These are phyloP conservation scores for Pleurotus cornucopiae DNA, from an alignment of 768 basidiomycete species.

Conservation along the genomic window DNA sequence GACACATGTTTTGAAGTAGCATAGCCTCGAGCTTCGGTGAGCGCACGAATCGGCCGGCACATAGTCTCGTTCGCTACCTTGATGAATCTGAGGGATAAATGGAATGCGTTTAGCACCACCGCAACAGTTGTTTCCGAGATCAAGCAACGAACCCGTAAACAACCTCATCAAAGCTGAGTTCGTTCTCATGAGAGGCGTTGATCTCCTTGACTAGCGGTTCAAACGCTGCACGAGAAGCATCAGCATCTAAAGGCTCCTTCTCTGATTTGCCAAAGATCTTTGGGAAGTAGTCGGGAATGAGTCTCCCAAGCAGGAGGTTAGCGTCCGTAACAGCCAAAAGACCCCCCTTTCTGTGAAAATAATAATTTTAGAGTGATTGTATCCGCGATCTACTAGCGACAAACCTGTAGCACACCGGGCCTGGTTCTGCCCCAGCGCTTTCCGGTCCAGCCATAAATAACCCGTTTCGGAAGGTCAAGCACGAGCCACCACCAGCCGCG, in stretches of 20 bases:
- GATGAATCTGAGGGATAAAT: constrained; percentile 61
- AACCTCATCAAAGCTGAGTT: constrained; percentile 75
- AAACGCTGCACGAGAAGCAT: constrained; percentile 66
- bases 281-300: constrained; percentile 89
- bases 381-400: constrained; percentile 14
- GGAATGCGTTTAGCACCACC: not conserved
- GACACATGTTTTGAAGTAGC: constrained; percentile 73
- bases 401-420: constrained; percentile 86
- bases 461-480: constrained; percentile 85
- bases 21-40: constrained; percentile 88
- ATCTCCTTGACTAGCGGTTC: constrained; percentile 66
- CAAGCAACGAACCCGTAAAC: constrained; percentile 67
- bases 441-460: constrained; percentile 90
- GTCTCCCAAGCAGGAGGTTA: constrained; percentile 83
- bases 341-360: constrained; percentile 70
- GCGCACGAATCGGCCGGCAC: constrained; percentile 86
- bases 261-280: constrained; percentile 92
- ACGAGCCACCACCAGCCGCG: constrained; percentile 91
- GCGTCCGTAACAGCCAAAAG: constrained; percentile 92
- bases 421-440: constrained; percentile 91
- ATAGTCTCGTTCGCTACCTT: constrained; percentile 97
- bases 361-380: no score
- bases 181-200: constrained; percentile 56
- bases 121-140: no score
- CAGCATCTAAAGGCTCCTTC: constrained; percentile 75